Evolutionary conservation across 306 rosid species (phyloP).

Genomic region (Lablab purpureus): DNA sequence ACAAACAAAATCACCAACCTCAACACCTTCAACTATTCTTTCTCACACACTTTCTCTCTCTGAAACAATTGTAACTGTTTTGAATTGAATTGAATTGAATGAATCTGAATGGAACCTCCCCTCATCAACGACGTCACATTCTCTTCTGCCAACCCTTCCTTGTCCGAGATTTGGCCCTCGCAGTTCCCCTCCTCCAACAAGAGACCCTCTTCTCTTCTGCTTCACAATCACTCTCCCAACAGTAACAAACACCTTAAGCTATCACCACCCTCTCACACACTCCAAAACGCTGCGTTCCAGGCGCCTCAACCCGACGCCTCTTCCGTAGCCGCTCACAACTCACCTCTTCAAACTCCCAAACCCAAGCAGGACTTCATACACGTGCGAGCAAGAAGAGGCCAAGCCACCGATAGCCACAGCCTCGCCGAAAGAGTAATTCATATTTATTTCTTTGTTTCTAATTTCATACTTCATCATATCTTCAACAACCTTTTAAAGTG

Average conservation of each 20-base stretch:
- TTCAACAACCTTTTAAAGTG: not conserved
- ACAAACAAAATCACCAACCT: not conserved
- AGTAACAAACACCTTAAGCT: constrained; percentile 69
- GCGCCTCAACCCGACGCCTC: constrained; percentile 60
- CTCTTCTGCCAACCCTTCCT: constrained; percentile 75
- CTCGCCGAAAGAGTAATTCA: constrained; percentile 86
- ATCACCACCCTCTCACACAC: not conserved
- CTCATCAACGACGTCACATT: constrained; percentile 76
- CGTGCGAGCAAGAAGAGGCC: constrained; percentile 97
- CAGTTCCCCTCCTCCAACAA: constrained; percentile 53
- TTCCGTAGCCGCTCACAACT: constrained; percentile 52
- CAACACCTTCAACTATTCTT: no score
- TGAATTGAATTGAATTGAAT: constrained; percentile 28
- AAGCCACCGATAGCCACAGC: constrained; percentile 99
- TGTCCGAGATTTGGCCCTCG: constrained; percentile 88
- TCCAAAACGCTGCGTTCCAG: constrained; percentile 48
- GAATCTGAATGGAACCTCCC: constrained; percentile 75
- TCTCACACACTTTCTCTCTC: no score
- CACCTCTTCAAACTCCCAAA: not conserved
- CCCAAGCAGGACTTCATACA: constrained; percentile 84
- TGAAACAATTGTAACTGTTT: no score
- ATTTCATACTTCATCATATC: not conserved
- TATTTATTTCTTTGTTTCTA: no score
- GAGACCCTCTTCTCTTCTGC: constrained; percentile 51
- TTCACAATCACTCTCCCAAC: not conserved